Conservation (phyloP, 2,329 filamentous ascomycete species). For the Aspergillus sp. region DNA sequence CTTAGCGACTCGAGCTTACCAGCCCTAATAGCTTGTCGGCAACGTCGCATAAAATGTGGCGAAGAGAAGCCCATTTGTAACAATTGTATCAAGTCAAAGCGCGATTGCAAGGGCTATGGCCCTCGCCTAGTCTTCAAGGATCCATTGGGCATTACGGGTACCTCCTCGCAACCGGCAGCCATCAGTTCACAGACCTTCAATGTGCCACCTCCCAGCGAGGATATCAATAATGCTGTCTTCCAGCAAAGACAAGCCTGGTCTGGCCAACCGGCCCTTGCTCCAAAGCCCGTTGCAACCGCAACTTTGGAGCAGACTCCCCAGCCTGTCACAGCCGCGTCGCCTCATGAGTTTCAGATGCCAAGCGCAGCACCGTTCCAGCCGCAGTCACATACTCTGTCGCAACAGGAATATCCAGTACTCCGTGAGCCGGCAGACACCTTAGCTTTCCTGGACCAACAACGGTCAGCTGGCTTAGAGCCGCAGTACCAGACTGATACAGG, state of each 20-base stretch:
- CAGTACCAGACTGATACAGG: not conserved
- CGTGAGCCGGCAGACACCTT: not conserved
- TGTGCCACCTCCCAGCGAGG: constrained; percentile 24
- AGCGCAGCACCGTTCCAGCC: constrained; percentile 12
- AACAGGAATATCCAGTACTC: not conserved
- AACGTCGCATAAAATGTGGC: constrained; percentile 94
- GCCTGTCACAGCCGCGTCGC: constrained; percentile 7
- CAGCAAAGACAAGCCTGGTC: constrained; percentile 27
- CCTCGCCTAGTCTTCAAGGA: constrained; percentile 46
- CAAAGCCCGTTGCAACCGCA: constrained; percentile 26
- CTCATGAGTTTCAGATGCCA: constrained; percentile 2
- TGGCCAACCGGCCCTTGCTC: constrained; percentile 38
- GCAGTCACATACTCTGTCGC: constrained; percentile 10
- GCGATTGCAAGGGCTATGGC: constrained; percentile 48
- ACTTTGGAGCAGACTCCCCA: constrained; percentile 12
- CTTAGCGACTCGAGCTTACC: constrained; percentile 13
- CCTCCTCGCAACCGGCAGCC: constrained; percentile 24
- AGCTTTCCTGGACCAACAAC: not conserved
- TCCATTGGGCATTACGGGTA: constrained; percentile 38
- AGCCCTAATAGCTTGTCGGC: constrained; percentile 71
- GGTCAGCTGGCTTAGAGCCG: not conserved
- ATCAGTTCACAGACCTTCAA: constrained; percentile 11
- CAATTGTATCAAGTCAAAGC: constrained; percentile 50
- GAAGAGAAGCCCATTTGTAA: constrained; percentile 64
- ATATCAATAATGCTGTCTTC: constrained; percentile 23